These are phyloP conservation scores for Solanum dulcamara DNA, from an alignment of 257 asterid genomes.

Conservation along the genomic window DNA sequence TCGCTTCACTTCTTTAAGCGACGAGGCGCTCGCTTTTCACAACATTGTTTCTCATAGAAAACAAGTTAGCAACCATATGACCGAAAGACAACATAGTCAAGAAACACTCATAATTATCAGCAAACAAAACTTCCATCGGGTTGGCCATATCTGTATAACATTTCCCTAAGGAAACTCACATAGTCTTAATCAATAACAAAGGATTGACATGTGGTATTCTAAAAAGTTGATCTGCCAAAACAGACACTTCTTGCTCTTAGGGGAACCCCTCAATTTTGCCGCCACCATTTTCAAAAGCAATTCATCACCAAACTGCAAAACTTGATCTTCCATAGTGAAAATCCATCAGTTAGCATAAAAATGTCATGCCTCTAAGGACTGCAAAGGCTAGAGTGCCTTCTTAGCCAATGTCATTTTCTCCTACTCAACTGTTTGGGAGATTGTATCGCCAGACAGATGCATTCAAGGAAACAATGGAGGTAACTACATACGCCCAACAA, in stretches of 20 bases:
- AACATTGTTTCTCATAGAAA: background rate
- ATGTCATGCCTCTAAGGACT: background rate
- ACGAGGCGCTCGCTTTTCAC: background rate
- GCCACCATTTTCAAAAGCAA: too few relatives aligned
- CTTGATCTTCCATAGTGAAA: too few relatives aligned
- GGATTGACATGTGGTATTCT: too few relatives aligned
- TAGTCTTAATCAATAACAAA: background rate
- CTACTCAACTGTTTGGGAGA: background rate
- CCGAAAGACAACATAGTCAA: background rate
- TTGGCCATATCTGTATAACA: background rate
- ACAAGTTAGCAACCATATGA: background rate
- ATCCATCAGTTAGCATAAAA: too few relatives aligned
- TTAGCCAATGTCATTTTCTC: background rate
- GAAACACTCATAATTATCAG: background rate
- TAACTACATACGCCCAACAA: background rate
- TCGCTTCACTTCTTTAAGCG: background rate
- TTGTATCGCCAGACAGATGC: background rate
- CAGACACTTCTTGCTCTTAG: too few relatives aligned
- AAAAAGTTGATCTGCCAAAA: too few relatives aligned
- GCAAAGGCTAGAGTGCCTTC: background rate
- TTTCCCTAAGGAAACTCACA: background rate
- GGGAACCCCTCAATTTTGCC: too few relatives aligned
- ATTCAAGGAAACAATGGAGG: background rate
- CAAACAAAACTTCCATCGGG: background rate
- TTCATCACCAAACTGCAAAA: background rate